Evolutionary conservation across 1,284 basidiomycete genomes (phyloP).

Genomic region (Ceratobasidium sp.): DNA sequence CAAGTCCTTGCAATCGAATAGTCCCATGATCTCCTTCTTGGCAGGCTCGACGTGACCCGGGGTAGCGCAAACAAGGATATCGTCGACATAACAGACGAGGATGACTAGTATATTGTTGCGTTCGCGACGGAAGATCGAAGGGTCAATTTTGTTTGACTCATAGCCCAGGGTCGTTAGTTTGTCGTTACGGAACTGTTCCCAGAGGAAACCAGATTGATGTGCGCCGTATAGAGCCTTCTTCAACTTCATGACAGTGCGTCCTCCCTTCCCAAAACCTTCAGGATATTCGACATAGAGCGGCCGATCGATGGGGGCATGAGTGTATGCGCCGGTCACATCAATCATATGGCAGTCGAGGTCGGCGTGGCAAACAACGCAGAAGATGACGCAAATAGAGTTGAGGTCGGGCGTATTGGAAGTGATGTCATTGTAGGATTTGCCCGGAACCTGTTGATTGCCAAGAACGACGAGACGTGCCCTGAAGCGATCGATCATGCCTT

Average conservation of each 20-base stretch:
- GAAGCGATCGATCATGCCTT: neutral
- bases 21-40: neutral
- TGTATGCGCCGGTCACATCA: constrained; percentile 17
- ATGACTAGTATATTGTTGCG: neutral
- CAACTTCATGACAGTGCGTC: constrained; percentile 17
- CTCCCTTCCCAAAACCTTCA: constrained; percentile 7
- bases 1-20: constrained; percentile 41
- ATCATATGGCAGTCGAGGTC: constrained; percentile 1
- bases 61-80: constrained; percentile 1
- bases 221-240: constrained; percentile 15
- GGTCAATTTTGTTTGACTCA: neutral
- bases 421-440: neutral
- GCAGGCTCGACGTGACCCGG: neutral
- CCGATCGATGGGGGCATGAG: constrained; percentile 13
- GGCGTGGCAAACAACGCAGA: neutral
- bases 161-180: neutral
- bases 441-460: constrained; percentile 3
- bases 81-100: neutral
- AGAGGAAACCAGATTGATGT: neutral
- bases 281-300: neutral
- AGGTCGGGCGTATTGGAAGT: neutral
- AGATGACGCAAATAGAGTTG: neutral
- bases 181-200: constrained; percentile 2
- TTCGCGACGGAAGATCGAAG: neutral
- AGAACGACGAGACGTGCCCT: neutral